A percentile compares a stretch with the other conserved stretches of the same genome.
These are phyloP conservation scores for Lunularia cruciata DNA, from an alignment of 225 moss, liverwort and hornwort genomes.

Conservation along the genomic window DNA sequence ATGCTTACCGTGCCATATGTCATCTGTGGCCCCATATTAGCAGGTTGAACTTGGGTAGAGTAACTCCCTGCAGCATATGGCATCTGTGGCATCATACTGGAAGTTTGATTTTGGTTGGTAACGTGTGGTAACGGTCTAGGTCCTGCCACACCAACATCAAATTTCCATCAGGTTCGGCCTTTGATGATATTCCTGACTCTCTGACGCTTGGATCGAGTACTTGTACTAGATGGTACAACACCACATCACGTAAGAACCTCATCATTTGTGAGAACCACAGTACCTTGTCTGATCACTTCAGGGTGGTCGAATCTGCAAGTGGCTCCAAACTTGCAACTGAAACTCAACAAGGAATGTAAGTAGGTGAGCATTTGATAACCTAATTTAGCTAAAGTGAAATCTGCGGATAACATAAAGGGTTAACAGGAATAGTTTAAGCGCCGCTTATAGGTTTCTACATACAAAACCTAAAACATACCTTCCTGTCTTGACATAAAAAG, in stretches of 20 bases:
- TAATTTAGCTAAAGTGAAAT: no score
- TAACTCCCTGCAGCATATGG: slow-evolving; percentile 11
- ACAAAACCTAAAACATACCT: slow-evolving; percentile 41
- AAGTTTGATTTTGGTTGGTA: slow-evolving; percentile 9
- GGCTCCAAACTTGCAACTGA: slow-evolving; percentile 84
- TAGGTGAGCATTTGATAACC: neutral
- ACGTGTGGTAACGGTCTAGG: neutral
- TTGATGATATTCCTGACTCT: neutral
- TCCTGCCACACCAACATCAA: neutral
- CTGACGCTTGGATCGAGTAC: neutral
- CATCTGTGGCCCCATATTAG: slow-evolving; percentile 17
- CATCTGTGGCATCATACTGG: neutral
- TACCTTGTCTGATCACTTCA: slow-evolving; percentile 55
- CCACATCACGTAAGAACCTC: neutral
- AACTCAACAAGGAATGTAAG: neutral
- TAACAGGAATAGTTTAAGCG: no score
- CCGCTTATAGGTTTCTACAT: no score
- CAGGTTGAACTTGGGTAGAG: slow-evolving; percentile 19
- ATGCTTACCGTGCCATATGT: slow-evolving; percentile 28
- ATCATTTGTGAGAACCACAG: neutral
- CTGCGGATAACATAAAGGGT: no score
- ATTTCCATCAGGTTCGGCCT: neutral
- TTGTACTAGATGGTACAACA: neutral
- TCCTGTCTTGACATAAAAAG: slow-evolving; percentile 87
- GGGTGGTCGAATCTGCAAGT: slow-evolving; percentile 92